Percentiles rank a stretch among this genome's conserved stretches.
These are phyloP conservation scores for Sonneratia alba DNA, from an alignment of 345 rosid genomes.

Conservation along the genomic window DNA sequence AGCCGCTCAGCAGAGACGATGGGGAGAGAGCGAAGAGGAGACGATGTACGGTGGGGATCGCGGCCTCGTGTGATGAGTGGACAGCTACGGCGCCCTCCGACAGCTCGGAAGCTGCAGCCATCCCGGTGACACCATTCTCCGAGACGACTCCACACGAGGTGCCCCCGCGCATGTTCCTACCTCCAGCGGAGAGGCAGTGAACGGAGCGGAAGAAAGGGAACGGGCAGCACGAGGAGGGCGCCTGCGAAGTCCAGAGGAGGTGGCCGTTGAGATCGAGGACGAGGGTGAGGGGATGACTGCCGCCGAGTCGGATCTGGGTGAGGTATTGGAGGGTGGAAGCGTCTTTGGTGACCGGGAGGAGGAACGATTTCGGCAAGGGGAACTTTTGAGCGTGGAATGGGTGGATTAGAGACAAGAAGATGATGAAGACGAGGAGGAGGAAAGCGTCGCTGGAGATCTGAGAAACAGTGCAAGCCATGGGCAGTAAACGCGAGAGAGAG, in stretches of 20 bases:
- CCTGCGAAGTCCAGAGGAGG: slow-evolving; percentile 44
- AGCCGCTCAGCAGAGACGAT: slow-evolving; percentile 28
- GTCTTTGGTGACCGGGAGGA: slow-evolving; percentile 46
- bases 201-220: slow-evolving; percentile 41
- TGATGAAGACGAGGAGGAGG: slow-evolving; percentile 1
- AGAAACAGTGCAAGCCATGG: slow-evolving; percentile 25
- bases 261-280: slow-evolving; percentile 52
- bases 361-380: neutral
- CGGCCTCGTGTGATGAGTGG: slow-evolving; percentile 19
- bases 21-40: slow-evolving; percentile 44
- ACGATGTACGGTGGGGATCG: slow-evolving; percentile 13
- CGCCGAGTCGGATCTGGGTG: slow-evolving; percentile 32
- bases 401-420: slow-evolving; percentile 14
- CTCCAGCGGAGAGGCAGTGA: slow-evolving; percentile 36
- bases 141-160: slow-evolving; percentile 28
- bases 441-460: neutral
- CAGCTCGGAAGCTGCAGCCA: slow-evolving; percentile 32
- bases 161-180: neutral
- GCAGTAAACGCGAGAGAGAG: neutral
- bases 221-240: slow-evolving; percentile 20
- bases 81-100: slow-evolving; percentile 32
- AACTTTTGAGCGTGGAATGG: slow-evolving; percentile 5
- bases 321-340: slow-evolving; percentile 51
- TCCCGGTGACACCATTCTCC: slow-evolving; percentile 23
- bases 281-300: slow-evolving; percentile 23